phyloP scores from a whole-genome alignment of 305 asterid species.

The Lippia alba region DNA sequence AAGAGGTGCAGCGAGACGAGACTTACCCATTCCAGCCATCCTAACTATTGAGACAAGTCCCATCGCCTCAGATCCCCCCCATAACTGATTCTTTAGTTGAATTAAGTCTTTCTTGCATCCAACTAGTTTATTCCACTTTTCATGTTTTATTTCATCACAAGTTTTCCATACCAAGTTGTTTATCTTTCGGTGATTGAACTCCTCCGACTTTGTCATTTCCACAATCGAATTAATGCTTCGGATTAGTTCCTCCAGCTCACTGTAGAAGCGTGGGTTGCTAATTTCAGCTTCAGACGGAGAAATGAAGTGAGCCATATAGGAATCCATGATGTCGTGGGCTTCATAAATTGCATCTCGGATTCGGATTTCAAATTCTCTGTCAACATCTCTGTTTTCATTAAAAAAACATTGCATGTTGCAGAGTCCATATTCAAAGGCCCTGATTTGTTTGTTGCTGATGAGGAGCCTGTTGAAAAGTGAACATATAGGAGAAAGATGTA shows the following conservation, averaged over 20 bases:
- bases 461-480: too few species aligned
- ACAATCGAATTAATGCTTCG: neutral
- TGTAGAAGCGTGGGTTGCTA: neutral
- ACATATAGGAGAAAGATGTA: too few species aligned
- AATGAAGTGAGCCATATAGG: neutral
- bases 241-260: neutral
- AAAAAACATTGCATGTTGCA: too few species aligned
- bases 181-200: neutral
- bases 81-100: neutral
- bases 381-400: neutral
- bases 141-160: neutral
- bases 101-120: neutral
- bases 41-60: neutral
- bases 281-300: neutral
- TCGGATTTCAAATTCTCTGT: neutral
- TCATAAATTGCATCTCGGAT: neutral
- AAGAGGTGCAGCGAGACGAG: neutral
- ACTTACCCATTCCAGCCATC: conserved; percentile 9
- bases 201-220: neutral
- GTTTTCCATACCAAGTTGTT: neutral
- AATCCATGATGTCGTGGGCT: neutral
- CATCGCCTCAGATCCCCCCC: neutral
- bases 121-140: neutral
- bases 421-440: too few species aligned
- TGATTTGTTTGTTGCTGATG: too few species aligned